Percentiles rank a stretch among this genome's conserved stretches.
Conservation (phyloP, 1,139 yeast species). For the Scheffersomyces lignicola region DNA sequence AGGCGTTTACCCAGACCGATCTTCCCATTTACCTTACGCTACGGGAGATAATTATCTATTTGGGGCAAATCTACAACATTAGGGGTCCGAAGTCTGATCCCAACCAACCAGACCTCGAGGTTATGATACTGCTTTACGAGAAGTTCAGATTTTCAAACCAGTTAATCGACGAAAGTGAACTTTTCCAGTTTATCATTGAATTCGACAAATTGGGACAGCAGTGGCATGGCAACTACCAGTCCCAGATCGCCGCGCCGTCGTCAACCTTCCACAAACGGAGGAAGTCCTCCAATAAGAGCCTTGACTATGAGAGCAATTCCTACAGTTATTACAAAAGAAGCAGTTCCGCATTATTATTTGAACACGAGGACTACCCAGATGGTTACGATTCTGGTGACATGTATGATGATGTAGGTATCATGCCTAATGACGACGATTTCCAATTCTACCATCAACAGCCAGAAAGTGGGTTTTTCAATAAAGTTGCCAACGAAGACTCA, state of each 20-base stretch:
- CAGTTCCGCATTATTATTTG: slow-evolving; percentile 2
- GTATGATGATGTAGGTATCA: background rate
- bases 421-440: background rate
- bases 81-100: slow-evolving; percentile 8
- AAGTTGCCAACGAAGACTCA: slow-evolving; percentile 8
- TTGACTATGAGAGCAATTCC: too few species aligned
- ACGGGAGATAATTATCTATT: slow-evolving; percentile 39
- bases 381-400: slow-evolving; percentile 8
- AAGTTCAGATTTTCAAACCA: slow-evolving; percentile 65
- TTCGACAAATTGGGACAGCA: slow-evolving; percentile 23
- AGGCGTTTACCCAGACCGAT: slow-evolving; percentile 34
- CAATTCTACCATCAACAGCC: slow-evolving; percentile 3
- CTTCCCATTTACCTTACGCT: slow-evolving; percentile 48
- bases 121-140: slow-evolving; percentile 62
- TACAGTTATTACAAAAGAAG: slow-evolving; percentile 2
- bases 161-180: slow-evolving; percentile 58
- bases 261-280: slow-evolving; percentile 2
- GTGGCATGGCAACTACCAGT: slow-evolving; percentile 16
- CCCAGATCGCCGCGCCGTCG: slow-evolving; percentile 4
- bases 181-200: slow-evolving; percentile 56
- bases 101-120: slow-evolving; percentile 23
- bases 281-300: background rate
- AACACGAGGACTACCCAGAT: slow-evolving; percentile 7
- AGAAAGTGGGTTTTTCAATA: slow-evolving; percentile 8
- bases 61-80: slow-evolving; percentile 14